Evolutionary conservation across 2,329 filamentous ascomycete species (phyloP).

Genomic region (Furcasterigmium furcatum): DNA sequence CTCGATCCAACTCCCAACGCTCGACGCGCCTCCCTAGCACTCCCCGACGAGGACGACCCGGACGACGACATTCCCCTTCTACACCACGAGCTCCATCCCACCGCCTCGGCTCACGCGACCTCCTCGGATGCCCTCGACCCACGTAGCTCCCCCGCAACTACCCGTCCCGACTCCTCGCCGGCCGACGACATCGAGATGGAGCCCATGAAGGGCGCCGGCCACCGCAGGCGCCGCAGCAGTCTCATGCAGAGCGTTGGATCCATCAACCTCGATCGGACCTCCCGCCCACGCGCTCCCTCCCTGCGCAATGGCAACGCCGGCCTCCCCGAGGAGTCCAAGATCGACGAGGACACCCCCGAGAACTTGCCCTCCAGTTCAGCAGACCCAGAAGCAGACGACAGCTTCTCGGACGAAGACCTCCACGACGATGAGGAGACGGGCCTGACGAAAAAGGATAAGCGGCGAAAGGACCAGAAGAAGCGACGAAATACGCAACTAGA

Average conservation of each 20-base stretch:
- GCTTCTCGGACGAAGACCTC: conserved; percentile 67
- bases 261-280: conserved; percentile 16
- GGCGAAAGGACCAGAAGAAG: conserved; percentile 63
- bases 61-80: conserved; percentile 1
- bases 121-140: conserved; percentile 1
- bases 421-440: conserved; percentile 90
- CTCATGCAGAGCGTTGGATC: conserved; percentile 37
- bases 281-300: conserved; percentile 19
- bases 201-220: conserved; percentile 42
- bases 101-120: conserved; percentile 11
- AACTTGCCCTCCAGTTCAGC: conserved; percentile 19
- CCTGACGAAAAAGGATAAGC: conserved; percentile 70
- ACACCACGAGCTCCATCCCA: not conserved
- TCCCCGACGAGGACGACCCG: not conserved
- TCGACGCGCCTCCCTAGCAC: conserved; percentile 5
- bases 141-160: conserved; percentile 4
- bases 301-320: conserved; percentile 17
- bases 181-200: conserved; percentile 54
- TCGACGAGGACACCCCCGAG: conserved; percentile 37
- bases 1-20: conserved; percentile 9
- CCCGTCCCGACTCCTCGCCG: conserved; percentile 3
- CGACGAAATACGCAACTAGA: conserved; percentile 66
- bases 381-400: conserved; percentile 40
- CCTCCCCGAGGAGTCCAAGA: conserved; percentile 38
- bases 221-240: conserved; percentile 54